phyloP scores from a whole-genome alignment of 2,329 filamentous ascomycete genomes.

The Trichophyton equinum region DNA sequence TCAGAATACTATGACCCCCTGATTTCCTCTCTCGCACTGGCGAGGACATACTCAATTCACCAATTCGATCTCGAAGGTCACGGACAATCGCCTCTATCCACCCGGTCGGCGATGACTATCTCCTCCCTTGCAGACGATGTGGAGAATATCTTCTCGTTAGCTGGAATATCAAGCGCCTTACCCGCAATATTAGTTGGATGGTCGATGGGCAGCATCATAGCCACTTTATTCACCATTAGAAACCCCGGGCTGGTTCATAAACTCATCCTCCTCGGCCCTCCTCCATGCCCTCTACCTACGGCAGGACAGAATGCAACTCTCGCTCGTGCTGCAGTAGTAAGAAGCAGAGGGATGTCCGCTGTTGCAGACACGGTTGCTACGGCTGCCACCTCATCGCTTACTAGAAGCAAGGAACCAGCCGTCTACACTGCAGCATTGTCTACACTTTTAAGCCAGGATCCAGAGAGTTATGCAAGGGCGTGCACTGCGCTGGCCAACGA shows the following conservation, averaged over 20 bases:
- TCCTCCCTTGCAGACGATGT: conserved; percentile 35
- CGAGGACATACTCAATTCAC: conserved; percentile 25
- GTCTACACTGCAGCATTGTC: conserved; percentile 32
- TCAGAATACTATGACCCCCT: conserved; percentile 37
- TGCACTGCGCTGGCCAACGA: conserved; percentile 38
- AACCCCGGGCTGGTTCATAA: conserved; percentile 32
- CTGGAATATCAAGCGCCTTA: conserved; percentile 18
- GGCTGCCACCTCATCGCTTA: conserved; percentile 27
- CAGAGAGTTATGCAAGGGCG: conserved; percentile 45
- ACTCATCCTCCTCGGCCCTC: conserved; percentile 39
- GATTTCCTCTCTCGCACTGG: conserved; percentile 25
- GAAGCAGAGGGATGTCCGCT: conserved; percentile 34
- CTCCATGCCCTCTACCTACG: conserved; percentile 34
- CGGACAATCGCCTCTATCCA: conserved; percentile 41
- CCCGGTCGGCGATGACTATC: conserved; percentile 33
- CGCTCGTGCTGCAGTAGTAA: conserved; percentile 30
- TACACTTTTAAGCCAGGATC: conserved; percentile 37
- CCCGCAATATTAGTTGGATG: conserved; percentile 38
- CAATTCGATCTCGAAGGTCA: conserved; percentile 46
- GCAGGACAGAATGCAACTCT: conserved; percentile 20
- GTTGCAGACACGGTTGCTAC: conserved; percentile 31
- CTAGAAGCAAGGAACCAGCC: conserved; percentile 29
- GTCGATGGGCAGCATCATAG: conserved; percentile 41
- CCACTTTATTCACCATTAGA: conserved; percentile 30
- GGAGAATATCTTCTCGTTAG: conserved; percentile 26